phyloP scores from a whole-genome alignment of 352 stramenopile species.

The Pythium vanterpoolii region DNA sequence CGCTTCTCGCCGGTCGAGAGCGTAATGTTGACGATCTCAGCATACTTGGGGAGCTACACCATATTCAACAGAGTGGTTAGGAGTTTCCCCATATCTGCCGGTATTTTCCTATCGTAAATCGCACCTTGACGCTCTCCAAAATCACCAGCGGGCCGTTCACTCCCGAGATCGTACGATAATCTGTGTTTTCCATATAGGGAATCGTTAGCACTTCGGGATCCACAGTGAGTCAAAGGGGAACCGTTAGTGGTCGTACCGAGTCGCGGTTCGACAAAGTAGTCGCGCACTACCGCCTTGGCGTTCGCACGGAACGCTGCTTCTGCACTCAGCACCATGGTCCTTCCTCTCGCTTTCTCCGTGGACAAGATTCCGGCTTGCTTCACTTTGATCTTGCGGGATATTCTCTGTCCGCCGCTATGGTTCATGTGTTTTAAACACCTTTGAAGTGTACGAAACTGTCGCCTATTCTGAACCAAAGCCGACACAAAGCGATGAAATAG shows the following conservation, averaged over 20 bases:
- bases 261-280: constrained; percentile 85
- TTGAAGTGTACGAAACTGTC: neutral
- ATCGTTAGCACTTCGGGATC: neutral
- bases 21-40: constrained; percentile 99
- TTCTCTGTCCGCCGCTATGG: neutral
- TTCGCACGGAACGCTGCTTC: constrained; percentile 74
- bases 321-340: constrained; percentile 48
- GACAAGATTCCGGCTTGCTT: constrained; percentile 11
- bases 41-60: constrained; percentile 92
- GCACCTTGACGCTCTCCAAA: constrained; percentile 98
- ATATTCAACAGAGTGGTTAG: neutral
- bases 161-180: constrained; percentile 97
- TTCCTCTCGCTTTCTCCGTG: neutral
- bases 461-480: neutral
- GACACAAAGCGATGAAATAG: neutral
- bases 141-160: constrained; percentile 99
- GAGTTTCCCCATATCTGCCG: neutral
- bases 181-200: constrained; percentile 32
- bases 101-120: neutral
- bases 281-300: constrained; percentile 74
- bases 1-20: constrained; percentile 95
- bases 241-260: constrained; percentile 42
- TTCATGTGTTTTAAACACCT: constrained; percentile 7
- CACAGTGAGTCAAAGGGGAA: neutral
- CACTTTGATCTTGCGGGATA: constrained; percentile 7